Evolutionary conservation across 1,284 basidiomycete genomes (phyloP).

Genomic region (Fomes fomentarius): DNA sequence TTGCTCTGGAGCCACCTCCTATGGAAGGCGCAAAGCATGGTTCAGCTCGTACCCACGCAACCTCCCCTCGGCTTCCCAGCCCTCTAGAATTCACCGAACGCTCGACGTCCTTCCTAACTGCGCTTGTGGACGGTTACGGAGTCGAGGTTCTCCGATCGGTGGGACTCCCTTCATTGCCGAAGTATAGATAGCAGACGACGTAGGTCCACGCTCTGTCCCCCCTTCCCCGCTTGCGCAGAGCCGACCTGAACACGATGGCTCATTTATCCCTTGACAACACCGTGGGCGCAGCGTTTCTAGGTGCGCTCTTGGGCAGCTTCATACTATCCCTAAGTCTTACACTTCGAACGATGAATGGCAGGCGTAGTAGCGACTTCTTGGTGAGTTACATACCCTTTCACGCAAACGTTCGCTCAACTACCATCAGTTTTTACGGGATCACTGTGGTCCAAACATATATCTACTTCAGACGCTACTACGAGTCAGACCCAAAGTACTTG

Average conservation of each 20-base stretch:
- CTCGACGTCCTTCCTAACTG: slow-evolving; percentile 4
- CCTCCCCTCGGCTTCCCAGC: slow-evolving; percentile 15
- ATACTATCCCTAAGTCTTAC: background rate
- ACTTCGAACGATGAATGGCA: background rate
- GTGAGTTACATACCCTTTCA: slow-evolving; percentile 7
- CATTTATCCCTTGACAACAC: slow-evolving; percentile 17
- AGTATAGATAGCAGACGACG: slow-evolving; percentile 10
- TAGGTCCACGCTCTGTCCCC: background rate
- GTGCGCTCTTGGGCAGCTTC: background rate
- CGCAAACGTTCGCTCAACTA: background rate
- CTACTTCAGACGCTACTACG: slow-evolving; percentile 26
- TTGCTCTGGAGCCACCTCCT: background rate
- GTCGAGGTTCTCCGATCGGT: slow-evolving; percentile 8
- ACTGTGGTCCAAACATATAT: slow-evolving; percentile 29
- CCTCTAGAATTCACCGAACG: slow-evolving; percentile 3
- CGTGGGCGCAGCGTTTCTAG: slow-evolving; percentile 23
- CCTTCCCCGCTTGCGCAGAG: background rate
- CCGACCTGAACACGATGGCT: slow-evolving; percentile 4
- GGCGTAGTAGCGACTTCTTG: slow-evolving; percentile 21
- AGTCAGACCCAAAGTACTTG: slow-evolving; percentile 21
- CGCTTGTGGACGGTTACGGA: slow-evolving; percentile 6
- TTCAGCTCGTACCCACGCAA: slow-evolving; percentile 11
- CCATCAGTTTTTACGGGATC: slow-evolving; percentile 28
- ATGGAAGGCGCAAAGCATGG: background rate
- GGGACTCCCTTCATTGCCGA: background rate